Conservation (phyloP, 805 yeast species). For the Pichia nanzhaoensis region DNA sequence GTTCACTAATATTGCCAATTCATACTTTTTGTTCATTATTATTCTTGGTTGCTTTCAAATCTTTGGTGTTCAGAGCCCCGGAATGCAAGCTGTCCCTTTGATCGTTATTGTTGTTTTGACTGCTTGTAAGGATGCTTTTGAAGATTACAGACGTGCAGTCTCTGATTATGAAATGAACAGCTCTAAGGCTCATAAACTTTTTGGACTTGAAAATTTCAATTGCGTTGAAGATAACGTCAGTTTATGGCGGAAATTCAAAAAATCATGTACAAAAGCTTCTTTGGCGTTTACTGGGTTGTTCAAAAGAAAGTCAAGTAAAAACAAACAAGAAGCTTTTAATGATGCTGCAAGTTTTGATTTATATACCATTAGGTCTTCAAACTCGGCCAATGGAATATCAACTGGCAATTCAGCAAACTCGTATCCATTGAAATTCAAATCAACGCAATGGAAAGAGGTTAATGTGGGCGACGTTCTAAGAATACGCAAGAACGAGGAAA, state of each 20-base stretch:
- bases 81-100: conserved; percentile 71
- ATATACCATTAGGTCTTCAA: conserved; percentile 3
- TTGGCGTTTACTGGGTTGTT: conserved; percentile 7
- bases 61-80: conserved; percentile 71
- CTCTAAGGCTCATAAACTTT: conserved; percentile 50
- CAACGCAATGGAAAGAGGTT: conserved; percentile 55
- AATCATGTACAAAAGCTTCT: conserved; percentile 35
- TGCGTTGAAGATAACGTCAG: conserved; percentile 48
- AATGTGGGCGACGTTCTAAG: conserved; percentile 69
- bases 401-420: conserved; percentile 18
- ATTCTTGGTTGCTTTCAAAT: conserved; percentile 57
- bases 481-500: conserved; percentile 66
- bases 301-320: conserved; percentile 11
- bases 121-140: conserved; percentile 71
- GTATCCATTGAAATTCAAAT: conserved; percentile 28
- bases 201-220: conserved; percentile 51
- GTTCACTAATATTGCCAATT: conserved; percentile 53
- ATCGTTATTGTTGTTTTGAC: conserved; percentile 72
- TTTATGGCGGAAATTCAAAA: conserved; percentile 65
- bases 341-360: conserved; percentile 7
- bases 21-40: conserved; percentile 48
- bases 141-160: conserved; percentile 60
- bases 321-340: background rate
- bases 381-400: background rate
- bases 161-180: conserved; percentile 67